Evolutionary conservation across 176 grass and related monocot species (phyloP), one percentile per base, ranked within the genome.

Genomic region (Hyparrhenia diplandra): DNA sequence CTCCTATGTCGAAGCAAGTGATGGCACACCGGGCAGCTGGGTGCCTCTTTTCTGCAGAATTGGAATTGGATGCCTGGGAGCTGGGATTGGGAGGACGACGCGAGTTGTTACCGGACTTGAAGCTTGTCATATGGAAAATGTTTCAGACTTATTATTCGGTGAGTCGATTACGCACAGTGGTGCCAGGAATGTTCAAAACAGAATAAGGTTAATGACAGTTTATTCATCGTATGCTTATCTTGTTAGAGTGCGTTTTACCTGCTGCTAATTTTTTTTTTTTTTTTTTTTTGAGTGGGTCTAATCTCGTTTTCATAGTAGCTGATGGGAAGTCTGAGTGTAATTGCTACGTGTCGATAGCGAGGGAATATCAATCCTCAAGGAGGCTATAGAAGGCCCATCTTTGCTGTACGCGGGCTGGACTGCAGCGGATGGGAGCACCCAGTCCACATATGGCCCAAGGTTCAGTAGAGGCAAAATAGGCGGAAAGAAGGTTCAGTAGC

Each of bases 41-140:
- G 9, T 57, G 72, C 65, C 73, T 69, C 67, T 45, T 18, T 58
- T 40, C 72, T 40, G 16, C 78, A 73, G 88, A 82, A 90, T 83
- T 82, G 60, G 88, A 86, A 90, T 83, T 83, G 61, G 88, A 86
- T 90, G 84, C 84, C 69, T 82, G 40, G 11, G 59, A 59, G 55
- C 55, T 59, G 55, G 55, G 55, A 59, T 25, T 59, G 55, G 55
- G 55, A 74, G 47, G 88, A 43, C 51, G 88, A 35, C 51, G 77
- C 47, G 18, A 67, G 29, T 67, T 74, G 49, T 73, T 78, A 78
- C 78, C 74, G 88, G 88, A 90, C 61, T 27, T 83, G 74, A 86
- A 79, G 20, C 66, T 55, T 73, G 67, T n/a, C 4, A 7, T 31
- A 88, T 86, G 62, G 74, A 79, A 68, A 79, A 32, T 41, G 31